Percentiles rank a stretch among this genome's conserved stretches.
These are phyloP conservation scores for Phoma sp. DNA, from an alignment of 2,329 filamentous ascomycete species.

Conservation along the genomic window DNA sequence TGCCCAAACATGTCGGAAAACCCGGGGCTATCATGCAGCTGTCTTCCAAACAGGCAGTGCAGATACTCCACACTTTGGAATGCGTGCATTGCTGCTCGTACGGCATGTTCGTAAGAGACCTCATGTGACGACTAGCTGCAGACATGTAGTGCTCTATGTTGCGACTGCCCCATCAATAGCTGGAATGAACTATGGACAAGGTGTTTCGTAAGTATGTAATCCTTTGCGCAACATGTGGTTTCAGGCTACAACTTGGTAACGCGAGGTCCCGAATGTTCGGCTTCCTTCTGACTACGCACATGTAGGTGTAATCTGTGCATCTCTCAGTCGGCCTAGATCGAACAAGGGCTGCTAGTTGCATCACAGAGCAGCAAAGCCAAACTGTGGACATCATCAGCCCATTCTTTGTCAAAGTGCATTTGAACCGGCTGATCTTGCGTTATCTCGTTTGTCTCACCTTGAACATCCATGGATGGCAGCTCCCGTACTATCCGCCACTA, in stretches of 20 bases:
- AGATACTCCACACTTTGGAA: neutral
- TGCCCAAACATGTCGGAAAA: slow-evolving; percentile 1
- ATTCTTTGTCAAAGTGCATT: slow-evolving; percentile 1
- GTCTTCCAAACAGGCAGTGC: slow-evolving; percentile 12
- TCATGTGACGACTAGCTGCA: slow-evolving; percentile 24
- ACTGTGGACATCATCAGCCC: slow-evolving; percentile 13
- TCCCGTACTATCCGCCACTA: slow-evolving; percentile 31
- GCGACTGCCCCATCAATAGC: neutral
- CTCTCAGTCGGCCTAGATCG: slow-evolving; percentile 10
- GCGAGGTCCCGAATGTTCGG: slow-evolving; percentile 4
- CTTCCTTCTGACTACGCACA: slow-evolving; percentile 15
- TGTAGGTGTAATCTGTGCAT: slow-evolving; percentile 24
- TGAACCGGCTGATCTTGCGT: neutral
- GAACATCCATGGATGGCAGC: slow-evolving; percentile 19
- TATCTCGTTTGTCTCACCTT: slow-evolving; percentile 4
- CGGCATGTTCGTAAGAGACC: slow-evolving; percentile 4
- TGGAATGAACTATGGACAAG: neutral
- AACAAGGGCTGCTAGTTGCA: slow-evolving; percentile 16
- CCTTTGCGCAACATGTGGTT: neutral
- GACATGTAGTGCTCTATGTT: slow-evolving; percentile 2
- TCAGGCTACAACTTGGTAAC: slow-evolving; percentile 2
- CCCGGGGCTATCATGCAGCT: slow-evolving; percentile 13
- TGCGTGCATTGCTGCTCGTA: slow-evolving; percentile 11
- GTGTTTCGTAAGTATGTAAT: neutral
- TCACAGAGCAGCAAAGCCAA: slow-evolving; percentile 1